Base-by-base conservation (phyloP, 768 basidiomycete species). In the Pilatotrama ljubarskyi region DNA sequence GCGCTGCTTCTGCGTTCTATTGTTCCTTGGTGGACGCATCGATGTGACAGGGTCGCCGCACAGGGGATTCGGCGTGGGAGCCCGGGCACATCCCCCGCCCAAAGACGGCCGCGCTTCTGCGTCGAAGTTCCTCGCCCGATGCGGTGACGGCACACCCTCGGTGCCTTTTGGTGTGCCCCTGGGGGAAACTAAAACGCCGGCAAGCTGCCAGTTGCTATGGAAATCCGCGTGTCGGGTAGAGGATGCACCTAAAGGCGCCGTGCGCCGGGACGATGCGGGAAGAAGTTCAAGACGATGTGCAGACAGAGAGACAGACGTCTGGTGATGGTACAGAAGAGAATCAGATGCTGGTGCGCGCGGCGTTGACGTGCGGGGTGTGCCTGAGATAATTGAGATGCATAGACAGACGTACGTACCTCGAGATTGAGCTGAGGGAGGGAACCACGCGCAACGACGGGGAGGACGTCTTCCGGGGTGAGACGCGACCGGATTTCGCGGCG, bases 301-400 rank as follows among this genome's bases (percentile, higher is more conserved):
- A 18, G 15, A 5, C 25, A 11, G 44, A 26, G 18, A 25, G 46
- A 1, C 13, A 48, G 22, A 44, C 43, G 43, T 44, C 43, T 44
- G 22, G 20, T 22, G 37, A 15, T 25, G 37, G 37, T 14, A 37
- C 37, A 20, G 18, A 6, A 25, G 50, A 15, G 32, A 43, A 50
- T 58, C 57, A 58, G 50, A 29, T 42, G 49, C 49, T 37, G 46
- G 47, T 18, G n/a, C 48, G 40, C 11, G 40, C 50, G 41, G 36
- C 35, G 50, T n/a, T 35, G 49, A 58, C 57, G 57, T 51, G 51
- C 37, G 44, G 24, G n/a, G 43, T 22, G 57, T 60, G 59, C 59
- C 59, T 60, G 59, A 29, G 32, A 20, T 35, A 17, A 35, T 18
- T 20, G 44, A 42, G 42, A 43, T 43, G 25, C 26, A 43, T 17